Percentiles rank a stretch among this genome's conserved stretches.
Conservation (phyloP, 2,329 filamentous ascomycete genomes). For the Dryadomyces quercivorus region DNA sequence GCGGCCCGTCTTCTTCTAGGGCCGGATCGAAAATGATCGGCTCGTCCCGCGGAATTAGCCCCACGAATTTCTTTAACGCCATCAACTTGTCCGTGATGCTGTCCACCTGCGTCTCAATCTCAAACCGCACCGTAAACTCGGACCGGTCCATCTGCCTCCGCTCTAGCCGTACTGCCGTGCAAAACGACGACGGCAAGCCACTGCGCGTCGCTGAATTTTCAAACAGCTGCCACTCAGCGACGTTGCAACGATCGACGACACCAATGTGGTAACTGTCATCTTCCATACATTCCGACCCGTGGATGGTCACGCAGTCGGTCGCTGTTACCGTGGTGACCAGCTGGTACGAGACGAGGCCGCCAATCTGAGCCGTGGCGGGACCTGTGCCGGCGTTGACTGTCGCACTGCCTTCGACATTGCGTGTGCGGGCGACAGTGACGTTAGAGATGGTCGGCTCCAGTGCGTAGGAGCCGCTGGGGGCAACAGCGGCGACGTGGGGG, state of each 20-base stretch:
- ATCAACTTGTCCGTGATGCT: not conserved
- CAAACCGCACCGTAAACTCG: not conserved
- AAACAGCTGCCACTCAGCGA: not conserved
- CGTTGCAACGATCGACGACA: not conserved
- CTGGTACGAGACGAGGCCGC: not conserved
- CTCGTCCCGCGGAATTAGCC: not conserved
- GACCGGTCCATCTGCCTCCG: not conserved
- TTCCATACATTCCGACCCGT: not conserved
- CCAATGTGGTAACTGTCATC: not conserved
- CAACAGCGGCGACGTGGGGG: not conserved
- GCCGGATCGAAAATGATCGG: slow-evolving; percentile 1
- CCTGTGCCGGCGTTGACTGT: not conserved
- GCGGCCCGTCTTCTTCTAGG: not conserved
- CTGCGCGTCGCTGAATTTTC: not conserved
- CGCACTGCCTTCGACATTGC: not conserved
- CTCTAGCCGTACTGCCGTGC: slow-evolving; percentile 1
- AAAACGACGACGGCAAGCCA: not conserved
- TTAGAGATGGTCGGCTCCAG: not conserved
- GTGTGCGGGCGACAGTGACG: not conserved
- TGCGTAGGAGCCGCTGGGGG: not conserved
- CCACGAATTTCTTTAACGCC: not conserved
- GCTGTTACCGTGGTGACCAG: not conserved
- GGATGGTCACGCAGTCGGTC: not conserved
- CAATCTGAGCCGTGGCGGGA: not conserved
- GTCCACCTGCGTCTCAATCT: not conserved